Conservation (phyloP, 192 early-diverging fungal species). For the Chytriomyces hyalinus region DNA sequence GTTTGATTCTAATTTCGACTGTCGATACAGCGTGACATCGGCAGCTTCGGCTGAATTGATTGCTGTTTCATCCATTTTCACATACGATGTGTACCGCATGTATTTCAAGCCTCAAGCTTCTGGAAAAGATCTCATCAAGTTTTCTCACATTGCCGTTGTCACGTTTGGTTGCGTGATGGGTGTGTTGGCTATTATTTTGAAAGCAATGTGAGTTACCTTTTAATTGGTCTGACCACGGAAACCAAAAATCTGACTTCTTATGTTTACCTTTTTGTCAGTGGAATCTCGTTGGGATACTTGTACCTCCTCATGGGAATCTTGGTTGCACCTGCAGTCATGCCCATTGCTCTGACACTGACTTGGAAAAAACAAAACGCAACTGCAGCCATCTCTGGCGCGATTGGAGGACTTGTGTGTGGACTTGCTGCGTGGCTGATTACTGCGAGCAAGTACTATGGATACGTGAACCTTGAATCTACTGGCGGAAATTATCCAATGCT, state of each 20-base stretch:
- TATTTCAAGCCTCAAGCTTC: conserved; percentile 73
- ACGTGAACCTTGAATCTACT: conserved; percentile 62
- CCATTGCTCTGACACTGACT: conserved; percentile 67
- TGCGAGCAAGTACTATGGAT: conserved; percentile 57
- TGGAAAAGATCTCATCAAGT: conserved; percentile 63
- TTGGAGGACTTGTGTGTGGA: conserved; percentile 60
- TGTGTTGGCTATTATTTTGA: conserved; percentile 63
- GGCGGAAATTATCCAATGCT: conserved; percentile 76
- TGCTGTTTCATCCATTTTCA: conserved; percentile 74
- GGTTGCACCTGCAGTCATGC: conserved; percentile 66
- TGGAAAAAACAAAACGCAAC: conserved; percentile 68
- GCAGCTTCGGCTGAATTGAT: conserved; percentile 78
- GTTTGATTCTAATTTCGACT: too few relatives aligned
- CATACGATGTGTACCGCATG: conserved; percentile 74
- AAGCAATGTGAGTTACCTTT: conserved; percentile 44
- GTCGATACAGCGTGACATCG: conserved; percentile 54
- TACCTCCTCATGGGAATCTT: conserved; percentile 67
- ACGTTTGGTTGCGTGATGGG: conserved; percentile 77
- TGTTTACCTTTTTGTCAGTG: too few relatives aligned
- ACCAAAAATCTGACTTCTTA: too few relatives aligned
- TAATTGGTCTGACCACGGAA: not conserved
- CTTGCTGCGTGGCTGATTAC: conserved; percentile 66
- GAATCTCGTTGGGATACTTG: conserved; percentile 71
- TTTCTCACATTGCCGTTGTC: conserved; percentile 56
- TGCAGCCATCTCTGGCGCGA: conserved; percentile 59